Evolutionary conservation across 2,329 filamentous ascomycete genomes (phyloP).

Genomic region (Microdochium trichocladiopsis): DNA sequence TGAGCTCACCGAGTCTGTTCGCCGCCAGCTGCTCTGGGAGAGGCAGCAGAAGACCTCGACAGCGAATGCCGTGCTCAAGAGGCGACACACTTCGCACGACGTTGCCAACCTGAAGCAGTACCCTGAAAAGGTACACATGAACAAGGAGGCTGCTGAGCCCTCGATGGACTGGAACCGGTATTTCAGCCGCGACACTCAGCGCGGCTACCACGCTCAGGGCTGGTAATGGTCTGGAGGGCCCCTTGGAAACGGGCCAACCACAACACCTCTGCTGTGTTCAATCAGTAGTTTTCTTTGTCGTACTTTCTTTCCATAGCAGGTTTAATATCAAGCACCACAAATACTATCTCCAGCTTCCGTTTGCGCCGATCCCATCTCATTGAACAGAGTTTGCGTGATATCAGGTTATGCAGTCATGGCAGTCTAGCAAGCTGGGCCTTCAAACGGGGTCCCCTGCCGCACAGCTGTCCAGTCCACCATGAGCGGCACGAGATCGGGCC

Average conservation of each 20-base stretch:
- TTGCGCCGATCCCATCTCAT: too few species aligned
- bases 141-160: constrained; percentile 39
- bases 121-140: constrained; percentile 58
- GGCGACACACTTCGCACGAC: constrained; percentile 84
- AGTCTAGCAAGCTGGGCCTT: too few species aligned
- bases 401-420: too few species aligned
- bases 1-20: constrained; percentile 86
- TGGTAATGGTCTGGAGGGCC: constrained; percentile 59
- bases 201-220: constrained; percentile 73
- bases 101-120: constrained; percentile 82
- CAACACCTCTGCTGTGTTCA: constrained; percentile 18
- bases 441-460: too few species aligned
- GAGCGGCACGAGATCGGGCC: too few species aligned
- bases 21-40: constrained; percentile 89
- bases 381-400: too few species aligned
- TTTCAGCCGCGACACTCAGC: constrained; percentile 74
- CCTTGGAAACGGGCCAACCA: too few species aligned
- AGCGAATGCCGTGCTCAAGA: constrained; percentile 82
- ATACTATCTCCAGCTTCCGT: too few species aligned
- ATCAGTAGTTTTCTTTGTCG: constrained; percentile 11
- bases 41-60: too few species aligned
- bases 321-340: too few species aligned
- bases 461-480: too few species aligned
- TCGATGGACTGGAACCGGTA: constrained; percentile 79
- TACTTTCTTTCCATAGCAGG: too few species aligned